These are phyloP conservation scores for Cutaneotrichosporon cavernicola DNA, from an alignment of 1,284 basidiomycete genomes.

Conservation along the genomic window DNA sequence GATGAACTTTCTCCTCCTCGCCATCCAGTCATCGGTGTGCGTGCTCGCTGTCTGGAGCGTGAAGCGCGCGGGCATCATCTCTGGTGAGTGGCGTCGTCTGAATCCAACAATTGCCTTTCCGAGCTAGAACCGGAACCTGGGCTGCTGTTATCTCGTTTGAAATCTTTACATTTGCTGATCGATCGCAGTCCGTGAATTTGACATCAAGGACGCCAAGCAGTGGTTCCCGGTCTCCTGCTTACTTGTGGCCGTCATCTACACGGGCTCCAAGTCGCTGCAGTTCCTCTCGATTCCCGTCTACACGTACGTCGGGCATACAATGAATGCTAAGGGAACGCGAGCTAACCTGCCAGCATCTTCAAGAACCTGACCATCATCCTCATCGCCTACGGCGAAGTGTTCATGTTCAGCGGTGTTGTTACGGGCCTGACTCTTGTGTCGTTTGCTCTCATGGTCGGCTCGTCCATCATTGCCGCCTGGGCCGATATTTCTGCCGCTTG, in stretches of 20 bases:
- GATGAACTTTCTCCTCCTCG: constrained; percentile 94
- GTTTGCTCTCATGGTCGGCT: constrained; percentile 93
- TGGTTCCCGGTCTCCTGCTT: constrained; percentile 95
- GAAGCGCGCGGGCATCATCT: constrained; percentile 80
- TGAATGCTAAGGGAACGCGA: neutral
- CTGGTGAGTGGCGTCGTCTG: constrained; percentile 54
- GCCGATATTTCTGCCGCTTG: constrained; percentile 67
- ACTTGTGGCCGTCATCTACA: constrained; percentile 94
- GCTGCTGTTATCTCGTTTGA: constrained; percentile 1
- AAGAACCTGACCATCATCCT: constrained; percentile 99
- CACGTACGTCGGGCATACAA: constrained; percentile 56
- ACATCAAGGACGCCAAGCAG: constrained; percentile 76
- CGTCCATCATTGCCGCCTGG: constrained; percentile 95
- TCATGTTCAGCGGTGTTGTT: constrained; percentile 92
- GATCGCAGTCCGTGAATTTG: constrained; percentile 68
- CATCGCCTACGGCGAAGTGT: constrained; percentile 95
- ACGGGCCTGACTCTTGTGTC: constrained; percentile 83
- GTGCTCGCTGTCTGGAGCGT: constrained; percentile 70
- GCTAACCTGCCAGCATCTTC: constrained; percentile 66
- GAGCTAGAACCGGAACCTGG: neutral
- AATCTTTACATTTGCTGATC: neutral
- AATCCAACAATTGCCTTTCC: neutral
- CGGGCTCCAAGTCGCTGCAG: constrained; percentile 97
- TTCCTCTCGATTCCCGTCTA: constrained; percentile 88
- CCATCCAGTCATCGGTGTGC: constrained; percentile 88